phyloP scores from a whole-genome alignment of 73 alveolate species.

The Symbiodinium natans region DNA sequence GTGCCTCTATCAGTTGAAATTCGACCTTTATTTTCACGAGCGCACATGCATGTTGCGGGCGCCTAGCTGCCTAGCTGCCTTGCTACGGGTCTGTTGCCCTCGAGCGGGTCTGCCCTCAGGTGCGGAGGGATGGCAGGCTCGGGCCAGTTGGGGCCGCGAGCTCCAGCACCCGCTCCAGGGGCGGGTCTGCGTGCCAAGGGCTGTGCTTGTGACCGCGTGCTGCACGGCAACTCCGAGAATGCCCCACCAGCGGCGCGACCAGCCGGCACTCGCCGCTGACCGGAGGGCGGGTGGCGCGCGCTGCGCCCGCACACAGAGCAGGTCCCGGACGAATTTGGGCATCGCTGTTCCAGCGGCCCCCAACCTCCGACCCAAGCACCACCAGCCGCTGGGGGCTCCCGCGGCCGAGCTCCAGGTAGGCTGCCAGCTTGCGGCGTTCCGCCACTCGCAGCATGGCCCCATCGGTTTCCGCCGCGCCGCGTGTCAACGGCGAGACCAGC shows the following conservation, averaged over 20 bases:
- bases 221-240: not conserved
- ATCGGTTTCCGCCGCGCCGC: not conserved
- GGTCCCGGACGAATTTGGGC: not conserved
- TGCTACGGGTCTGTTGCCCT: no score
- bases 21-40: no score
- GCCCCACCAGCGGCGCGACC: not conserved
- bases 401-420: not conserved
- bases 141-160: no score
- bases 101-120: no score
- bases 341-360: not conserved
- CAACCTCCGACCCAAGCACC: not conserved
- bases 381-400: not conserved
- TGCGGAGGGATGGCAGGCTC: no score
- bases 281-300: not conserved
- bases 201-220: not conserved
- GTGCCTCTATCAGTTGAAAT: no score
- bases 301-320: not conserved
- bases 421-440: not conserved
- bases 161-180: no score
- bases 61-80: no score
- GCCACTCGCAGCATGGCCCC: not conserved
- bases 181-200: not conserved
- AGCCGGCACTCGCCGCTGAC: not conserved
- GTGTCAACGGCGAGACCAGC: no score
- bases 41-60: no score